Conservation (phyloP, 1,284 basidiomycete species). For the Apiotrichum mycotoxinovorans region DNA sequence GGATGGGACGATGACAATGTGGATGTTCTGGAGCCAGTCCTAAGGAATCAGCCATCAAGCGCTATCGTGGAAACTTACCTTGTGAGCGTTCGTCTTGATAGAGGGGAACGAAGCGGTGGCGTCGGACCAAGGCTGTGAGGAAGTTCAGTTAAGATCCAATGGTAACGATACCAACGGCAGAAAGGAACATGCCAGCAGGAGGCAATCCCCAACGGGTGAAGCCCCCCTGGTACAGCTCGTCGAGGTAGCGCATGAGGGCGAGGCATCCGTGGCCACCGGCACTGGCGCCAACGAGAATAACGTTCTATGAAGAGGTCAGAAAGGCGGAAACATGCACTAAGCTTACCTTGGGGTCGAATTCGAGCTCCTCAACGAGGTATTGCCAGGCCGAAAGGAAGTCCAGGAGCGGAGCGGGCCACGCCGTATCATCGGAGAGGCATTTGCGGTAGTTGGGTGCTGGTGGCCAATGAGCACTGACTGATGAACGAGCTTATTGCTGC, state of each 20-base stretch:
- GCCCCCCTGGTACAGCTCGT: conserved; percentile 7
- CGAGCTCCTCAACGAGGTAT: conserved; percentile 14
- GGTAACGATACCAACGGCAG: not conserved
- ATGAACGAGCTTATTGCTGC: not conserved
- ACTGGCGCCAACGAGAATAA: conserved; percentile 13
- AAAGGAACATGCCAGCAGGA: conserved; percentile 8
- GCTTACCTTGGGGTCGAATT: conserved; percentile 15
- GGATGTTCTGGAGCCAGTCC: conserved; percentile 10
- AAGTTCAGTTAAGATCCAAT: too few relatives aligned
- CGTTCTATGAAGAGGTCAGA: conserved; percentile 7
- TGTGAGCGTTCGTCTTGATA: conserved; percentile 8
- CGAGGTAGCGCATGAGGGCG: conserved; percentile 15
- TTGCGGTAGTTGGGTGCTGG: conserved; percentile 22
- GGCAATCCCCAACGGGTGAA: conserved; percentile 9
- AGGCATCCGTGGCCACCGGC: conserved; percentile 14
- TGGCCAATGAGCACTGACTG: not conserved
- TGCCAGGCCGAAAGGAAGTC: conserved; percentile 17
- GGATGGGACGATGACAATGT: not conserved
- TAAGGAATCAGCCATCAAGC: not conserved
- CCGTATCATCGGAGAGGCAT: conserved; percentile 6
- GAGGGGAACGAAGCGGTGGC: conserved; percentile 10
- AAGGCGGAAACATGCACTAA: fast-evolving
- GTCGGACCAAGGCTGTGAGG: conserved; percentile 13
- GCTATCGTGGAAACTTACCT: not conserved
- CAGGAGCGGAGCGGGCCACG: conserved; percentile 11